Evolutionary conservation across 768 basidiomycete genomes (phyloP), one percentile per base, ranked within the genome.

Genomic region (Serendipita sp.): DNA sequence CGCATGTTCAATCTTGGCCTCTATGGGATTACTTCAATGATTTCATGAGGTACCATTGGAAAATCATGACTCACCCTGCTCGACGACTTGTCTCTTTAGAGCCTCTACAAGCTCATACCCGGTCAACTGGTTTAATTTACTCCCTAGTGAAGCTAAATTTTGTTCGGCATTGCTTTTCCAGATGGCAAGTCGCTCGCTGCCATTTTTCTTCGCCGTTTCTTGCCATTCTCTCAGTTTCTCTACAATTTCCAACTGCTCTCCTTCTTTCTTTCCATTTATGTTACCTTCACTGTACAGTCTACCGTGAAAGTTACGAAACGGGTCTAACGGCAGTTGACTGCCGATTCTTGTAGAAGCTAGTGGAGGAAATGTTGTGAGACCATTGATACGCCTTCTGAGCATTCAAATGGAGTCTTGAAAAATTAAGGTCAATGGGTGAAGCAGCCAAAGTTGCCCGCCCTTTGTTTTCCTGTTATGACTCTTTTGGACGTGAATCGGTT

Each of bases 81-180:
- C 80, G 45, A 82, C 86, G 18, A 96, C 92, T 48, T 78, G 79
- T 66, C 76, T 75, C 74, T 94, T 92, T 66, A 95, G 73, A 15
- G 78, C 79, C 68, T 96, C 91, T 44, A 96, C 94, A 69, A 85
- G 84, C 67, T 87, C 87, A 69, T 99, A 99, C 0, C 96, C 96
- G 6, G 94, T 93, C 23, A 89, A 83, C 66, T 81, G 83, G 71
- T 94, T 97, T 64, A 98, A 75, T 69, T 88, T 81, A 29, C 79
- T 75, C 10, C 91, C 93, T 2, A 95, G 78, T 69, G 84, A 79
- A 46, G 85, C 84, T 68, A 95, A 82, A 3, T 80, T 82, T 8
- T 60, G 55, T 34, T 36, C 23, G 34, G 55, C 55, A 23, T 1
- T 27, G 3, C 16, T 36, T n/a, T 23, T 27, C 55, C 55, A 60